Evolutionary conservation across 2,329 filamentous ascomycete species (phyloP).

Genomic region (Hymenoscyphus scutula): DNA sequence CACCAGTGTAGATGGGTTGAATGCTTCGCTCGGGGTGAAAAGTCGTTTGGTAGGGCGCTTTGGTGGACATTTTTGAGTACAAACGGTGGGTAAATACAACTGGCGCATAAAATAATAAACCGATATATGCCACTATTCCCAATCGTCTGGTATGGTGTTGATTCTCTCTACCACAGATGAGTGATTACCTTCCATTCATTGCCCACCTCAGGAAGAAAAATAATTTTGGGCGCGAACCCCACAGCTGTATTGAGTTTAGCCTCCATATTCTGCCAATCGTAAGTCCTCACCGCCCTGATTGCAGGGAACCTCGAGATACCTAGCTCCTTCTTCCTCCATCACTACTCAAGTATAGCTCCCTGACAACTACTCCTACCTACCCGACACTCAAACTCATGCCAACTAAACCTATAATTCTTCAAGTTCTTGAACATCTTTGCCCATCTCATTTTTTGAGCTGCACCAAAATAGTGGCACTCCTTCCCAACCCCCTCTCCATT

Average conservation of each 20-base stretch:
- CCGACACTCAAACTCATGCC: too few species aligned
- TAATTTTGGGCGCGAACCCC: slow-evolving; percentile 9
- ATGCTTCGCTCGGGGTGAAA: slow-evolving; percentile 83
- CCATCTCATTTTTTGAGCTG: too few species aligned
- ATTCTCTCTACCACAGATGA: not conserved
- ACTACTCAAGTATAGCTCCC: too few species aligned
- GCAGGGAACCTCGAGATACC: not conserved
- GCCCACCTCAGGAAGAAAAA: slow-evolving; percentile 3
- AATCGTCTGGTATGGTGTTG: not conserved
- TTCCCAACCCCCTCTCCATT: too few species aligned
- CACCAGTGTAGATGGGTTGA: slow-evolving; percentile 91
- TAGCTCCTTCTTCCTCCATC: not conserved
- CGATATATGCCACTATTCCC: not conserved
- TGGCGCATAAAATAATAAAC: not conserved
- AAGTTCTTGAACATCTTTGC: too few species aligned
- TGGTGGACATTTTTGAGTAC: slow-evolving; percentile 53
- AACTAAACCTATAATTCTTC: too few species aligned
- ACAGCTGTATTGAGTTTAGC: slow-evolving; percentile 7
- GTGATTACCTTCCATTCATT: not conserved
- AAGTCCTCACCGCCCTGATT: not conserved
- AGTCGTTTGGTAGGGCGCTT: slow-evolving; percentile 73
- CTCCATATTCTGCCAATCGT: not conserved
- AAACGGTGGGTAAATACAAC: not conserved
- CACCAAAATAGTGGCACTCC: too few species aligned
- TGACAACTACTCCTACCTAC: too few species aligned